Evolutionary conservation across 2,329 filamentous ascomycete species (phyloP), one percentile per base, ranked within the genome.

Genomic region (Xylariaceae sp.): DNA sequence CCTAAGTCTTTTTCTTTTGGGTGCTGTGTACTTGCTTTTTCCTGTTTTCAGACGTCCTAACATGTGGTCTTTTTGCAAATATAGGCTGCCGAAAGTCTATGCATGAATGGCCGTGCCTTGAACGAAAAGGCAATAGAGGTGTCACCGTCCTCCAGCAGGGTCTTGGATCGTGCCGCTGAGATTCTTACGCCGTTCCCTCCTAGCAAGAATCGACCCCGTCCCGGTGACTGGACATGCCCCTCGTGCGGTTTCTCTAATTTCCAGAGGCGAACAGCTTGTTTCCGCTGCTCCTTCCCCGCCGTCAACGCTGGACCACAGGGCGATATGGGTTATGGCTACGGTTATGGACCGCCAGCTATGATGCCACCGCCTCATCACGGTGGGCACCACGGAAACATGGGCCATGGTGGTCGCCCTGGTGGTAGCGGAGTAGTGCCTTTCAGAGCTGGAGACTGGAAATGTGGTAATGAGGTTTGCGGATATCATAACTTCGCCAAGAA

Each of bases 401-500:
- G 76, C 18, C 74, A 78, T 49, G 74, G 77, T 39, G 78, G 85
- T 46, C 83, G 87, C 53, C 87, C 89, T 74, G 85, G 86, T 49
- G 86, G 87, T 49, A 85, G 87, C 53, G 86, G 87, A 41, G 85
- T 89, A 36, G 93, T 98, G 33, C 93, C 93, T 13, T 98, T 98
- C 84, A 87, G 93, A 60, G 93, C 93, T 41, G 93, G 93, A 60
- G 93, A 98, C 62, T 98, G 93, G 93, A 96, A 96, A 68, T 98
- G 93, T 61, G 93, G 93, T 42, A 93, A 93, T 51, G 93, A 98
- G 61, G 89, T 90, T 29, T 98, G 93, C 64, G 89, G 87, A 44
- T 98, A 98, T 67, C 93, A 98, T 74, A 98, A 98, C 72, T 98
- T 98, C 63, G 93, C 93, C 48, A 98, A 98, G 79, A 98, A 98